Conservation (phyloP, 2,329 filamentous ascomycete species). For the Talaromyces sp. region DNA sequence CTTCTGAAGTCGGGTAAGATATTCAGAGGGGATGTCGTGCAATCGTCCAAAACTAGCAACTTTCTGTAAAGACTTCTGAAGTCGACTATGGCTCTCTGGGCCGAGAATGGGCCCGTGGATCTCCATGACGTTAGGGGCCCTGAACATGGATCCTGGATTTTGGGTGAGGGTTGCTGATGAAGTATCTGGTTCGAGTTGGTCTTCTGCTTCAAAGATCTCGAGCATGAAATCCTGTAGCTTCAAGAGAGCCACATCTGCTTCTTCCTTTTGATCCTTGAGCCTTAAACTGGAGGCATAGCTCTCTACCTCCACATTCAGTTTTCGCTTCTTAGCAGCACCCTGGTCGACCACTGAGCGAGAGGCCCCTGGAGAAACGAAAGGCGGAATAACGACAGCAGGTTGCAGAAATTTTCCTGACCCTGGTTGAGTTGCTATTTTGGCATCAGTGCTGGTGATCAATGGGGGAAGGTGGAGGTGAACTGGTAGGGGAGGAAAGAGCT, state of each 20-base stretch:
- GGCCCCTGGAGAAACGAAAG: conserved; percentile 40
- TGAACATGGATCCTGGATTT: conserved; percentile 53
- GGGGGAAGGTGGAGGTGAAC: background rate
- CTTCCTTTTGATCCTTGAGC: conserved; percentile 71
- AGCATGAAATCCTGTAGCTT: conserved; percentile 67
- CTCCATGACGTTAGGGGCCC: conserved; percentile 31
- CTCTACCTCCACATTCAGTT: conserved; percentile 54
- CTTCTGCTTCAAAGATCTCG: conserved; percentile 74
- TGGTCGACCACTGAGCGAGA: conserved; percentile 40
- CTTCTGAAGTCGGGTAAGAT: conserved; percentile 70
- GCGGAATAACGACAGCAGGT: conserved; percentile 49
- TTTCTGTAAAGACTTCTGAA: conserved; percentile 71
- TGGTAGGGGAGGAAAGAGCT: conserved; percentile 17
- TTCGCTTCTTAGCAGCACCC: conserved; percentile 41
- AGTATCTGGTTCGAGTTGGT: conserved; percentile 59
- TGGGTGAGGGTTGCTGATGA: conserved; percentile 40
- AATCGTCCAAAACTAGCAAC: conserved; percentile 68
- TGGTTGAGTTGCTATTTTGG: conserved; percentile 20
- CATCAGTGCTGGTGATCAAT: conserved; percentile 16
- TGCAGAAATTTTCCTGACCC: conserved; percentile 26
- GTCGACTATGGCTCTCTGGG: conserved; percentile 62
- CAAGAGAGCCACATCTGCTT: conserved; percentile 70
- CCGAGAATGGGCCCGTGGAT: conserved; percentile 56
- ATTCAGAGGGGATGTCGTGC: conserved; percentile 68
- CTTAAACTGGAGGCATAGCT: conserved; percentile 59